Evolutionary conservation across 1,284 basidiomycete genomes (phyloP).

Genomic region (Malassezia slooffiae): DNA sequence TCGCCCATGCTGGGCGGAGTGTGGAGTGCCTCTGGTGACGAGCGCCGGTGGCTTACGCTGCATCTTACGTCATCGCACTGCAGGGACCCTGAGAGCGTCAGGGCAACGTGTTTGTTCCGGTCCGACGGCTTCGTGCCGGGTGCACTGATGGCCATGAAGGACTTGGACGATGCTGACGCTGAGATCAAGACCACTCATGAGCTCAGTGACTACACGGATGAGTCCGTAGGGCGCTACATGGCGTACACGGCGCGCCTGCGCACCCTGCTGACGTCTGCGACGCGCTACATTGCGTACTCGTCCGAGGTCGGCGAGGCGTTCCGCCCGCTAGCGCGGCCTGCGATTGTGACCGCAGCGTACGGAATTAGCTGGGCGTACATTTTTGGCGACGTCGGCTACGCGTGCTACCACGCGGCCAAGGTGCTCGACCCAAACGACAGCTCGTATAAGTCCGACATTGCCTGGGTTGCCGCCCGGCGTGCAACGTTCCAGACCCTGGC

Average conservation of each 20-base stretch:
- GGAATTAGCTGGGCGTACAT: constrained; percentile 67
- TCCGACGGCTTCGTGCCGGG: no score
- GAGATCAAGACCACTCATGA: constrained; percentile 15
- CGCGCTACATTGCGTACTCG: constrained; percentile 52
- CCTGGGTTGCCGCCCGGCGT: constrained; percentile 26
- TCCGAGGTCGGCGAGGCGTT: constrained; percentile 88
- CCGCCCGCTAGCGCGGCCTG: constrained; percentile 70
- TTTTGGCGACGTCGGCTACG: constrained; percentile 73
- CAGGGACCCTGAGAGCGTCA: no score
- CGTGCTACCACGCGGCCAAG: constrained; percentile 58
- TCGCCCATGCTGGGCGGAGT: no score
- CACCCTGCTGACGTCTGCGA: constrained; percentile 25
- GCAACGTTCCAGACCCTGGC: constrained; percentile 43
- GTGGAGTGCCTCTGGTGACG: no score
- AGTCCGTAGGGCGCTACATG: constrained; percentile 26
- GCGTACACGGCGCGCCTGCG: constrained; percentile 36
- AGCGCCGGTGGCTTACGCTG: no score
- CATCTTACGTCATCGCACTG: no score
- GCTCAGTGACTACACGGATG: constrained; percentile 16
- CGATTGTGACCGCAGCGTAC: constrained; percentile 69
- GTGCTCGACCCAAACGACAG: constrained; percentile 13
- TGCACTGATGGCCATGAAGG: no score
- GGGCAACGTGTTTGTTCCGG: no score
- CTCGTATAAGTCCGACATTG: constrained; percentile 16
- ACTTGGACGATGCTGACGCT: no score